Evolutionary conservation across 2,329 filamentous ascomycete genomes (phyloP), one percentile per base, ranked within the genome.

Genomic region (Cladosporium colombiae): DNA sequence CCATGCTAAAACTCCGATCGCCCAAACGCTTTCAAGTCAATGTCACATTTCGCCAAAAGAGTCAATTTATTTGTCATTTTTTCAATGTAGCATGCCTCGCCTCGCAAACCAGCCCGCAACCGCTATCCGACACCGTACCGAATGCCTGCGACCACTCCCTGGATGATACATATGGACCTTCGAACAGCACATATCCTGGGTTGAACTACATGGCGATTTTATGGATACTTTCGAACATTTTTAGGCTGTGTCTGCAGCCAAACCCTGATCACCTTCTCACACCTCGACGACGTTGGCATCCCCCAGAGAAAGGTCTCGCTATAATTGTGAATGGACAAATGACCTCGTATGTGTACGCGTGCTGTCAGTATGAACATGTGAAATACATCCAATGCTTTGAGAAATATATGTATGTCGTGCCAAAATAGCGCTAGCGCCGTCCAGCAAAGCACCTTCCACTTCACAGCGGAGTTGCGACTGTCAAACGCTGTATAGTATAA

Each of bases 11-110:
- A 62, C 50, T 53, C 50, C 61, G 61, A 56, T 56, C 50, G 61
- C 61, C 50, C 40, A 55, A 62, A 56, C 61, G 61, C 61, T 63
- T 63, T 63, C 61, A 62, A 63, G 61, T 63, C 61, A 63, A 63
- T 63, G 61, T 63, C 61, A 63, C 50, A 56, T 63, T 63, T 63
- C 50, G 50, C 50, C 60, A 53, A 62, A 63, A 63, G 50, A 50
- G 50, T 63, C 50, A 56, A 46, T 35, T 44, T 46, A 56, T n/a
- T 55, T 40, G 21, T 63, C 50, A 33, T 56, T 40, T 56, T 56
- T 35, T 49, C 35, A 56, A 56, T 46, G 35, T 63, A 56, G 25
- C 61, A 44, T 53, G 50, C 50, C 33, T 46, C 25, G 27, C 31
- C 52, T 55, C 29, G 52, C 31, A 40, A 57, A 37, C 29, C 29